Base-by-base conservation (phyloP, 2,329 filamentous ascomycete genomes). In the Aspergillus chevalieri region DNA sequence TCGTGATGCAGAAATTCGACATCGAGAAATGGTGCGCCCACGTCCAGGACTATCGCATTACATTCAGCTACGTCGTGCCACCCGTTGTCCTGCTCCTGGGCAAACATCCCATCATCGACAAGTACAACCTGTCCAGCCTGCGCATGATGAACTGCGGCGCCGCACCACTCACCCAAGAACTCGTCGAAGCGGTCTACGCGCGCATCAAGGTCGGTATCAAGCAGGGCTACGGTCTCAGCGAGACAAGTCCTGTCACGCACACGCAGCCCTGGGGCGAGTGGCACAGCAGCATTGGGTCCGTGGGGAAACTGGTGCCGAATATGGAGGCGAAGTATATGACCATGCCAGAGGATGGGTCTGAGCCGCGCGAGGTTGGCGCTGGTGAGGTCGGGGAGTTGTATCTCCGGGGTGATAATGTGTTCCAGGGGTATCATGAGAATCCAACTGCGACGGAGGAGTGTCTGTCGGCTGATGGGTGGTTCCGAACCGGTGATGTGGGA, bases 161-260 rank as follows among this genome's bases (percentile, higher is more conserved):
- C 0, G 91, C 92, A 0, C 92, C 92, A 0, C 74, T 96, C 38
- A 92, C 89, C 0, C 74, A 77, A 28, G 89, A 95, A 54, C 79
- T 97, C 2, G 86, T 92, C 1, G 82, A 89, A 48, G 79, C 82
- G 7, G 81, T 93, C 3, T 87, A 88, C 75, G 70, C 80, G 17
- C 82, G 90, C 6, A 81, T 93, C 51, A 83, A 83, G 46, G 77
- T 94, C 17, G 85, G 85, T 2, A 83, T 95, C 52, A 96, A 95
- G 75, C 92, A 97, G 71, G 91, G 88, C 15, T 97, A 95, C 64
- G 92, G 92, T 0, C 78, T 97, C 4, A 89, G 84, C 4, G 92
- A 97, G 73, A 94, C 89, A 12, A 85, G 85, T 22, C 90, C 91
- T 0, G 86, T 83, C 1, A 87, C 88, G 0, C 85, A 89, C 58